Conservation (phyloP, 1,284 basidiomycete species). For the Apiotrichum veenhuisii region DNA sequence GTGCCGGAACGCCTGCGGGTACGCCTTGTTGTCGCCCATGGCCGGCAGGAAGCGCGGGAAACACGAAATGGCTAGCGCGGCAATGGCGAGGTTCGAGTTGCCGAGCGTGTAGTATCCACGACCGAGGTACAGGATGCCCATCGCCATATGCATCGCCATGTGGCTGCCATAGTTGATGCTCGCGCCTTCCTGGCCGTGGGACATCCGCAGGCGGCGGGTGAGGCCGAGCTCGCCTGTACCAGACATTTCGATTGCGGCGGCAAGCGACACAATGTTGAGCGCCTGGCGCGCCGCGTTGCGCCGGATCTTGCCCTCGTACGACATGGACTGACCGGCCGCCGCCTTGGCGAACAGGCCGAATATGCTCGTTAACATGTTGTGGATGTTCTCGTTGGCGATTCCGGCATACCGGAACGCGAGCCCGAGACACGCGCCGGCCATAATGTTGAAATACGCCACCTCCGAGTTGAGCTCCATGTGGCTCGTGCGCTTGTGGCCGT, state of each 20-base stretch:
- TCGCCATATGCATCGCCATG: slow-evolving; percentile 83
- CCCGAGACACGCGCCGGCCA: slow-evolving; percentile 85
- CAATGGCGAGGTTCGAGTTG: slow-evolving; percentile 84
- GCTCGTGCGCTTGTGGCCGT: slow-evolving; percentile 50
- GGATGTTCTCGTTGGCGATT: slow-evolving; percentile 80
- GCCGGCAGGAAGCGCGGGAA: slow-evolving; percentile 79
- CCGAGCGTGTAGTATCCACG: slow-evolving; percentile 89
- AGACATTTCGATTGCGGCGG: slow-evolving; percentile 88
- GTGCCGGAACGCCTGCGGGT: slow-evolving; percentile 89
- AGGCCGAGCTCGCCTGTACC: slow-evolving; percentile 92
- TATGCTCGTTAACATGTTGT: slow-evolving; percentile 72
- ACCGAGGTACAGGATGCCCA: slow-evolving; percentile 91
- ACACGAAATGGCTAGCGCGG: slow-evolving; percentile 82
- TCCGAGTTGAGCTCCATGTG: slow-evolving; percentile 67
- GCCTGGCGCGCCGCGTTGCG: slow-evolving; percentile 82
- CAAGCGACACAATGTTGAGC: slow-evolving; percentile 77
- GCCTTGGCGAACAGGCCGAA: slow-evolving; percentile 64
- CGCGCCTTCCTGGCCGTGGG: slow-evolving; percentile 80
- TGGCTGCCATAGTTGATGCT: slow-evolving; percentile 84
- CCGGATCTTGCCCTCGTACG: slow-evolving; percentile 79
- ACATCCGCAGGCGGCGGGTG: slow-evolving; percentile 79
- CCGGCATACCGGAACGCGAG: slow-evolving; percentile 92
- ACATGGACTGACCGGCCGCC: slow-evolving; percentile 59
- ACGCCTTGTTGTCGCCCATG: slow-evolving; percentile 82
- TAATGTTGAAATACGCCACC: slow-evolving; percentile 80